These are phyloP conservation scores for Acrocalymma vagum DNA, from an alignment of 2,329 filamentous ascomycete species.

Conservation along the genomic window DNA sequence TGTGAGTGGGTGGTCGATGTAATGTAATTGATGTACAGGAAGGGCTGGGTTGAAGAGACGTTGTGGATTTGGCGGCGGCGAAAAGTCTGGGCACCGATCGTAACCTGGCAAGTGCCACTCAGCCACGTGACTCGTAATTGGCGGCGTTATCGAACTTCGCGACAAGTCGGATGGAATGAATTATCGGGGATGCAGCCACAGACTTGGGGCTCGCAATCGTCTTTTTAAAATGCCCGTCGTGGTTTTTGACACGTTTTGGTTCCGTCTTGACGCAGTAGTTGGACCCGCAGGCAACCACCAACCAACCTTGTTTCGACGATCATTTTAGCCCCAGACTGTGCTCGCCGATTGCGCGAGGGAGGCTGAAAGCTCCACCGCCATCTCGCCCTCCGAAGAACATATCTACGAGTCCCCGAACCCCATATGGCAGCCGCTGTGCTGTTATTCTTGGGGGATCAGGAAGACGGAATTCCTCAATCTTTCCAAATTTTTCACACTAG, in stretches of 20 bases:
- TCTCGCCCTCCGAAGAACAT: too few relatives aligned
- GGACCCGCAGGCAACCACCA: conserved; percentile 39
- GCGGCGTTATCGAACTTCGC: conserved; percentile 28
- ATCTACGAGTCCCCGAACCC: too few relatives aligned
- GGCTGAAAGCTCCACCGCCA: conserved; percentile 28
- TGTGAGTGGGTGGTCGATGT: conserved; percentile 43
- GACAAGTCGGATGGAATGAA: too few relatives aligned
- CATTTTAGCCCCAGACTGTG: conserved; percentile 27
- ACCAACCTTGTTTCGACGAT: conserved; percentile 26
- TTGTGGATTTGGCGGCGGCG: conserved; percentile 28
- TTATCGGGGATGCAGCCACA: conserved; percentile 31
- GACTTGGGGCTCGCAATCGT: conserved; percentile 2
- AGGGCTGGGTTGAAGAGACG: conserved; percentile 49
- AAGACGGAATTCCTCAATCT: too few relatives aligned
- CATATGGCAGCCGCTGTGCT: too few relatives aligned
- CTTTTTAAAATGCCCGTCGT: conserved; percentile 22
- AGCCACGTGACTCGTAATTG: conserved; percentile 40
- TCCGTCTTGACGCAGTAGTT: conserved; percentile 21
- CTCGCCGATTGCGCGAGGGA: conserved; percentile 35
- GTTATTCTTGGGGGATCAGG: too few relatives aligned
- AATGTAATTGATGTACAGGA: conserved; percentile 51
- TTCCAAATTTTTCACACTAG: too few relatives aligned
- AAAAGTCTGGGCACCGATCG: conserved; percentile 36
- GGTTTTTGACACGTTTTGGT: conserved; percentile 44
- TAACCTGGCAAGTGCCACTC: conserved; percentile 31